Percentiles rank a stretch among this genome's conserved stretches.
phyloP scores from a whole-genome alignment of 2,329 filamentous ascomycete genomes.

The Talaromyces sp. region DNA sequence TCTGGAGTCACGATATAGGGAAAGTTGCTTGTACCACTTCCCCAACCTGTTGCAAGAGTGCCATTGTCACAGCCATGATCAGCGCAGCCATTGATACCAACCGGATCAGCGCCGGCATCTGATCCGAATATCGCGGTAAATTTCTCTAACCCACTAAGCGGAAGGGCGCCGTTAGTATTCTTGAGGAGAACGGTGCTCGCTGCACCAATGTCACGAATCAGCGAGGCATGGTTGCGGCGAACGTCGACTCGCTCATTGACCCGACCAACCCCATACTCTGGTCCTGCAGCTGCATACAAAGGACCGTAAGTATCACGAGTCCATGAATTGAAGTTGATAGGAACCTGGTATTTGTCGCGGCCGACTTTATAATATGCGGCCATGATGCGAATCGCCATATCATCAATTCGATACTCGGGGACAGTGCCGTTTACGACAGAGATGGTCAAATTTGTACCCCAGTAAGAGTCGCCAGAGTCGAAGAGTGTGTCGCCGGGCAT shows the following conservation, averaged over 20 bases:
- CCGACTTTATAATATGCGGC: slow-evolving; percentile 61
- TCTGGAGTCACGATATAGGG: slow-evolving; percentile 61
- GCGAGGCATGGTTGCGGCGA: slow-evolving; percentile 61
- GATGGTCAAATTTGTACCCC: slow-evolving; percentile 82
- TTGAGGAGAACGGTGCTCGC: slow-evolving; percentile 86
- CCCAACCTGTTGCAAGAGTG: slow-evolving; percentile 60
- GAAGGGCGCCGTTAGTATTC: slow-evolving; percentile 57
- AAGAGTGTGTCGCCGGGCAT: slow-evolving; percentile 81
- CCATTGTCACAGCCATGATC: slow-evolving; percentile 62
- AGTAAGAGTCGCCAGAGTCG: slow-evolving; percentile 66
- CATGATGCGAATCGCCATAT: slow-evolving; percentile 81
- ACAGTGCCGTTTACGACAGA: slow-evolving; percentile 85
- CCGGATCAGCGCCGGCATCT: slow-evolving; percentile 69
- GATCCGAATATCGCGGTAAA: slow-evolving; percentile 74
- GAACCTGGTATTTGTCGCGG: slow-evolving; percentile 46
- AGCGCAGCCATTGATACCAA: slow-evolving; percentile 71
- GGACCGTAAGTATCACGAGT: slow-evolving; percentile 68
- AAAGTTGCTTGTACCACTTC: slow-evolving; percentile 57
- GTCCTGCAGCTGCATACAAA: slow-evolving; percentile 57
- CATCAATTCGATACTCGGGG: slow-evolving; percentile 79
- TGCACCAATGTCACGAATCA: slow-evolving; percentile 72
- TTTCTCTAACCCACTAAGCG: slow-evolving; percentile 67
- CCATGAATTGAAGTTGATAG: slow-evolving; percentile 87
- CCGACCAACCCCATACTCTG: slow-evolving; percentile 56
- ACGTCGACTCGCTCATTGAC: slow-evolving; percentile 82